Evolutionary conservation across 108 stramenopile genomes (phyloP).

Genomic region (Epithemia pelagica): DNA sequence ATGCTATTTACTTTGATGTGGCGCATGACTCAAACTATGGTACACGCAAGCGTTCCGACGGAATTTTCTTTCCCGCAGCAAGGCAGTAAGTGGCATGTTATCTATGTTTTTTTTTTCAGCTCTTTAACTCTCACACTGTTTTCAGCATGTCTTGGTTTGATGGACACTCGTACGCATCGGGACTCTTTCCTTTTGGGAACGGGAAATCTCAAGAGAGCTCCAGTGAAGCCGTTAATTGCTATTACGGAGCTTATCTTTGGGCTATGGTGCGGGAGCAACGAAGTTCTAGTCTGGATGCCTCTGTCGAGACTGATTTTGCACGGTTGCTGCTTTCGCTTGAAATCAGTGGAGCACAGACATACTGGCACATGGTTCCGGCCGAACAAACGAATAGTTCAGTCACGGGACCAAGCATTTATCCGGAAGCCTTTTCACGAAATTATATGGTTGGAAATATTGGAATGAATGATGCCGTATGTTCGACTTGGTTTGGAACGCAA

Average conservation of each 20-base stretch:
- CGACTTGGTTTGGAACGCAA: slow-evolving; percentile 82
- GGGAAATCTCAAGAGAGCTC: slow-evolving; percentile 97
- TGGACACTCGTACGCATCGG: slow-evolving; percentile 83
- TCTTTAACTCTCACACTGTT: too few relatives aligned
- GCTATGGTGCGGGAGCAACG: slow-evolving; percentile 59
- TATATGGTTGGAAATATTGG: slow-evolving; percentile 91
- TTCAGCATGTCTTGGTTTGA: slow-evolving; percentile 73
- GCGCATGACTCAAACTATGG: slow-evolving; percentile 57
- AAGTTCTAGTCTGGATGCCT: slow-evolving; percentile 10
- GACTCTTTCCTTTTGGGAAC: slow-evolving; percentile 79
- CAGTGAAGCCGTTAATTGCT: slow-evolving; percentile 95
- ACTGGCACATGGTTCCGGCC: slow-evolving; percentile 83
- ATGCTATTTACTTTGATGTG: slow-evolving; percentile 70
- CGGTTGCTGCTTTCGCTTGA: slow-evolving; percentile 77
- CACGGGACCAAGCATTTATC: slow-evolving; percentile 19
- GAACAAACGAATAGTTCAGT: neutral
- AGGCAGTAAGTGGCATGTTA: slow-evolving; percentile 48
- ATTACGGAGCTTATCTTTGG: slow-evolving; percentile 91
- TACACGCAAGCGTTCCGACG: slow-evolving; percentile 20
- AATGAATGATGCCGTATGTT: slow-evolving; percentile 60
- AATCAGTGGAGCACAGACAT: slow-evolving; percentile 79
- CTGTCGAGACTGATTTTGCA: slow-evolving; percentile 54
- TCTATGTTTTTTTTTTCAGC: too few relatives aligned
- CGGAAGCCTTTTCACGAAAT: slow-evolving; percentile 42
- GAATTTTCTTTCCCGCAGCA: slow-evolving; percentile 63